A percentile compares a stretch with the other conserved stretches of the same genome.
These are phyloP conservation scores for Ogataea ramenticola DNA, from an alignment of 805 yeast genomes.

Conservation along the genomic window DNA sequence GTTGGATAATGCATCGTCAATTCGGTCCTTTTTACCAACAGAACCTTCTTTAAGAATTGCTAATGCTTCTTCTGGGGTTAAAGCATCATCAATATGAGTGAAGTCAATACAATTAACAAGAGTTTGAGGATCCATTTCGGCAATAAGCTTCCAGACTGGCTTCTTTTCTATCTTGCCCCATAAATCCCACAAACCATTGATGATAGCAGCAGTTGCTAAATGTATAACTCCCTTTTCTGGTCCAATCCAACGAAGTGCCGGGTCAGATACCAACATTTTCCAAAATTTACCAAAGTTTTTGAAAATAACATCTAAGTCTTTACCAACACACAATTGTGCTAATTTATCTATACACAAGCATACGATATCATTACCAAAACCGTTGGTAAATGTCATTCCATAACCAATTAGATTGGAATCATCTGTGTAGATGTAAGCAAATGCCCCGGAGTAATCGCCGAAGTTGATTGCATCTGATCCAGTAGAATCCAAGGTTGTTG, in stretches of 20 bases:
- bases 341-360: conserved; percentile 28
- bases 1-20: conserved; percentile 25
- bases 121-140: conserved; percentile 35
- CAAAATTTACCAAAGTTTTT: conserved; percentile 33
- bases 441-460: conserved; percentile 36
- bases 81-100: conserved; percentile 34
- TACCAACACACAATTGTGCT: conserved; percentile 29
- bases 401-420: conserved; percentile 24
- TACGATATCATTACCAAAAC: conserved; percentile 31
- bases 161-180: conserved; percentile 32
- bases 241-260: conserved; percentile 37
- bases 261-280: conserved; percentile 31
- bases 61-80: conserved; percentile 35
- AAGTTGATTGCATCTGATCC: conserved; percentile 39
- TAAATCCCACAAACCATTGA: conserved; percentile 36
- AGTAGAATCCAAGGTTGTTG: conserved; percentile 31
- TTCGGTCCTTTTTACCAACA: conserved; percentile 24
- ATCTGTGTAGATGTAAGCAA: conserved; percentile 25
- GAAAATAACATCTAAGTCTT: conserved; percentile 24
- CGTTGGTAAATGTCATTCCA: conserved; percentile 37
- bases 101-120: conserved; percentile 33
- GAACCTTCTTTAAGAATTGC: conserved; percentile 23
- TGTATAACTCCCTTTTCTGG: conserved; percentile 38
- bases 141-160: conserved; percentile 35
- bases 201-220: conserved; percentile 32